These are phyloP conservation scores for Quercus gilva DNA, from an alignment of 306 rosid species.

Conservation along the genomic window DNA sequence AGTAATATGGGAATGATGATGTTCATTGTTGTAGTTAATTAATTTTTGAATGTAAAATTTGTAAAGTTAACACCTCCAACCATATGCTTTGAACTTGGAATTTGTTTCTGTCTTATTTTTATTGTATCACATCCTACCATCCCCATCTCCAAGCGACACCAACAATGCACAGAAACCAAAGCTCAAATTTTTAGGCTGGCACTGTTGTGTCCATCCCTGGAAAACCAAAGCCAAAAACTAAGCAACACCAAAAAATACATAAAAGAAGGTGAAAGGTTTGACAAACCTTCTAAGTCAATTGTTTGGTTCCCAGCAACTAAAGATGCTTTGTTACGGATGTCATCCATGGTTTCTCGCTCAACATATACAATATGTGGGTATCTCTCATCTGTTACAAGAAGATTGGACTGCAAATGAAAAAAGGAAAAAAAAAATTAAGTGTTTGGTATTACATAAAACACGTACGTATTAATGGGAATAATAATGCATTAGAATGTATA, in stretches of 20 bases:
- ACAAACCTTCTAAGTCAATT: conserved; percentile 71
- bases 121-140: neutral
- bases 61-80: neutral
- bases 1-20: too few relatives aligned
- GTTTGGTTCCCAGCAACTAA: conserved; percentile 32
- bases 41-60: neutral
- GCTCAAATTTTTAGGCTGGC: neutral
- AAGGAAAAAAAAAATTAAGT: conserved; percentile 6
- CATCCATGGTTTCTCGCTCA: conserved; percentile 43
- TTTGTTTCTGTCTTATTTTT: neutral
- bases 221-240: neutral
- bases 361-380: conserved; percentile 77
- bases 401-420: conserved; percentile 58
- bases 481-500: conserved; percentile 2
- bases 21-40: too few relatives aligned
- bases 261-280: neutral
- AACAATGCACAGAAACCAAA: neutral
- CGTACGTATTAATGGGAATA: conserved; percentile 16
- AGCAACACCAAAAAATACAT: neutral
- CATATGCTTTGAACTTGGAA: too few relatives aligned
- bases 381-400: conserved; percentile 56
- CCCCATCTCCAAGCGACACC: neutral
- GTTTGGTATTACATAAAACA: neutral
- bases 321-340: conserved; percentile 22
- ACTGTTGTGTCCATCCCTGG: neutral